Conservation (phyloP, 2,329 filamentous ascomycete genomes). For the Xylariaceae sp. region DNA sequence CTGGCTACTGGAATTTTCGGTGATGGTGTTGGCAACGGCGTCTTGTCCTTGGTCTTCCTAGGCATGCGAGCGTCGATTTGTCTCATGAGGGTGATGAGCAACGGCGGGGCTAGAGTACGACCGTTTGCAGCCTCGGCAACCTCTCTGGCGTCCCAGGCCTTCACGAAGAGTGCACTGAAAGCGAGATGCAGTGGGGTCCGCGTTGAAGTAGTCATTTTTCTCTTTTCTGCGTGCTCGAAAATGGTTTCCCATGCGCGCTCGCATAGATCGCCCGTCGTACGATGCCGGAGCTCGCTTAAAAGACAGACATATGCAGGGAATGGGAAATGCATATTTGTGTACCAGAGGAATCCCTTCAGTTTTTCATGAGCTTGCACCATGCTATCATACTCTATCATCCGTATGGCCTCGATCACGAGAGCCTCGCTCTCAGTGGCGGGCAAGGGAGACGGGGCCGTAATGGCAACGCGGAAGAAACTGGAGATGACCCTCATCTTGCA, state of each 20-base stretch:
- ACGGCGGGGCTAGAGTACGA: conserved; percentile 50
- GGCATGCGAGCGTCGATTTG: conserved; percentile 47
- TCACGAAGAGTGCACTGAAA: conserved; percentile 64
- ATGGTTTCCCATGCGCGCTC: conserved; percentile 66
- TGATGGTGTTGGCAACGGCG: conserved; percentile 39
- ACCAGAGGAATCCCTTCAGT: conserved; percentile 63
- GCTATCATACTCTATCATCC: conserved; percentile 67
- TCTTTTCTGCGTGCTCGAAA: conserved; percentile 59
- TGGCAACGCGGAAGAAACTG: conserved; percentile 58
- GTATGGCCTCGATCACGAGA: conserved; percentile 61
- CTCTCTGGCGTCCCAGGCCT: conserved; percentile 67
- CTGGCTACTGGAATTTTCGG: conserved; percentile 37
- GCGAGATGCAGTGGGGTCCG: conserved; percentile 64
- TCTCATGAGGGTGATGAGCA: conserved; percentile 56
- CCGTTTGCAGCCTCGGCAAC: conserved; percentile 54
- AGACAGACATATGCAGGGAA: conserved; percentile 68
- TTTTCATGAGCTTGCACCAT: conserved; percentile 58
- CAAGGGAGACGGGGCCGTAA: conserved; percentile 46
- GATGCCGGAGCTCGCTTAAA: conserved; percentile 60
- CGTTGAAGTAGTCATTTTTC: conserved; percentile 56
- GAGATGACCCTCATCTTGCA: conserved; percentile 63
- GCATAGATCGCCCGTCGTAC: conserved; percentile 60
- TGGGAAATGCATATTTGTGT: conserved; percentile 64
- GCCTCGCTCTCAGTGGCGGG: conserved; percentile 57
- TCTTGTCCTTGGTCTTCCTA: conserved; percentile 44